Base-by-base conservation (phyloP, 768 basidiomycete species). In the Calocera cornea region DNA sequence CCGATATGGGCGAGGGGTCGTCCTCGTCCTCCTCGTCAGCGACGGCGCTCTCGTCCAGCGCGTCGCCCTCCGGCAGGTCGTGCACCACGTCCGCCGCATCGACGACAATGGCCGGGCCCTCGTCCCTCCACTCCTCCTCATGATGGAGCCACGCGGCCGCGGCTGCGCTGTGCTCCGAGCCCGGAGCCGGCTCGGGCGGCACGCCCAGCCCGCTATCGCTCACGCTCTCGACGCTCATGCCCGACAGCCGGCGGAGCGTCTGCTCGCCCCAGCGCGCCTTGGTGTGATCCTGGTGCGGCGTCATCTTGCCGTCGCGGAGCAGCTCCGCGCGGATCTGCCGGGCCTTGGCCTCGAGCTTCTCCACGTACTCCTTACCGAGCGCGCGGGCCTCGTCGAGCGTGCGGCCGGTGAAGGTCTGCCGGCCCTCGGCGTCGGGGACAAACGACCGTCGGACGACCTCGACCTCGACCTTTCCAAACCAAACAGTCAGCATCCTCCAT, bases 381-480 rank as follows among this genome's bases (percentile, higher is more conserved):
- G 44, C 44, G 19, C 44, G 44, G 8, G 44, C 44, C 19, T 47
- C 44, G 5, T 47, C 44, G 5, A 47, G 44, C 19, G 44, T 47
- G 16, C 44, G 44, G 44, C 44, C 44, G 3, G 19, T 17, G 44
- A 47, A 47, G 8, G 44, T 47, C 24, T 47, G 44, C 19, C 44
- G 44, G 44, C 19, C 44, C 19, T 17, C 44, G 44, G 44, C 44
- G 19, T 17, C 44, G 44, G 44, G 44, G 44, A 47, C 24, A 24
- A 17, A 24, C 3, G 44, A 47, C 5, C 44, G 44, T n/a, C 79
- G 79, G 60, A 86, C 76, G 24, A 88, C 82, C 63, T 86, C 82
- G 22, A 89, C 86, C 41, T 86, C 83, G 65, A 87, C 84, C 85
- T 87, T 69, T 50, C 41, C 17, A 24, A 40, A 50, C 29, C 24